These are phyloP conservation scores for Pichia sp. DNA, from an alignment of 1,139 yeast genomes.

Conservation along the genomic window DNA sequence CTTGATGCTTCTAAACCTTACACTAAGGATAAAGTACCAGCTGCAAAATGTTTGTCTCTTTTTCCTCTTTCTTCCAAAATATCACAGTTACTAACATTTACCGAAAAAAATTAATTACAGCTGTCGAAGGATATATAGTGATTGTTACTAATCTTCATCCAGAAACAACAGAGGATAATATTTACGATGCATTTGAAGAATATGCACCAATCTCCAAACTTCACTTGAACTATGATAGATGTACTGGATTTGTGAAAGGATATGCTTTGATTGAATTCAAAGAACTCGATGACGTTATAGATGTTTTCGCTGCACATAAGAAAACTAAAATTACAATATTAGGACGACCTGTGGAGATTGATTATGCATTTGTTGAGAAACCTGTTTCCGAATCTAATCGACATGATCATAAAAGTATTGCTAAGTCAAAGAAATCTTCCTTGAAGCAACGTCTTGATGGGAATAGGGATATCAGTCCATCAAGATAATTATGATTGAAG, in stretches of 20 bases:
- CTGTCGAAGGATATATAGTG: slow-evolving; percentile 39
- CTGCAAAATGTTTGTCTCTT: slow-evolving; percentile 11
- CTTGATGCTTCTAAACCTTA: slow-evolving; percentile 6
- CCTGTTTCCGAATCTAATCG: not conserved
- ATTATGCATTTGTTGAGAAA: slow-evolving; percentile 33
- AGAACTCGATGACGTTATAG: slow-evolving; percentile 29
- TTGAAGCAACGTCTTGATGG: not conserved
- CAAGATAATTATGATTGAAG: not conserved
- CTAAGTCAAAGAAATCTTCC: not conserved
- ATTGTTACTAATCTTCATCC: slow-evolving; percentile 37
- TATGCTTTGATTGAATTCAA: slow-evolving; percentile 36
- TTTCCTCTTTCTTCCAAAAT: not conserved
- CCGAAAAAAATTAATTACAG: slow-evolving; percentile 12
- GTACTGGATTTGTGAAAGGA: slow-evolving; percentile 38
- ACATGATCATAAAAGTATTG: not conserved
- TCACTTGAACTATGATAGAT: slow-evolving; percentile 37
- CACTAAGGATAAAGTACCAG: slow-evolving; percentile 9
- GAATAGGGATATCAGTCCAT: slow-evolving; percentile 8
- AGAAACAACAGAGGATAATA: slow-evolving; percentile 40
- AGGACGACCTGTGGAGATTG: slow-evolving; percentile 30
- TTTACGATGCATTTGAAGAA: slow-evolving; percentile 36
- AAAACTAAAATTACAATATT: slow-evolving; percentile 28
- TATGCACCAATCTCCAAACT: slow-evolving; percentile 33
- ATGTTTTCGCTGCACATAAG: slow-evolving; percentile 26
- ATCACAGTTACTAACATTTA: slow-evolving; percentile 6